Percentiles rank a stretch among this genome's conserved stretches.
phyloP scores from a whole-genome alignment of 805 yeast species.

The Wickerhamomyces queroliae region DNA sequence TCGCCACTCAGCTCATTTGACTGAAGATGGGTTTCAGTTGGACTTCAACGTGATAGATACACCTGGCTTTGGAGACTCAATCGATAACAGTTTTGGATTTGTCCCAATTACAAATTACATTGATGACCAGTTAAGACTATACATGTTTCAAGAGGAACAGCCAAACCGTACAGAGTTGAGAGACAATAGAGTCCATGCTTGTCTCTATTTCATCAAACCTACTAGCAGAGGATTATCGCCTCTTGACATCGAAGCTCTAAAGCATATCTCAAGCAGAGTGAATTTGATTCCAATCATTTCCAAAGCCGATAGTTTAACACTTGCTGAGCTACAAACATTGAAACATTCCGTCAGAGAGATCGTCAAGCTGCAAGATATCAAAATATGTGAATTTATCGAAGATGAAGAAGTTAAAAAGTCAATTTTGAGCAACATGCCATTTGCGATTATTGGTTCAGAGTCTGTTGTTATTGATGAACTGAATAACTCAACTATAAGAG shows the following conservation, averaged over 20 bases:
- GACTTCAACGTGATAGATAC: conserved; percentile 65
- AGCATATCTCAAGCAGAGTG: conserved; percentile 61
- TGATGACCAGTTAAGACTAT: conserved; percentile 70
- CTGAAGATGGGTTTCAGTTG: conserved; percentile 54
- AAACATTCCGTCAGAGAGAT: conserved; percentile 47
- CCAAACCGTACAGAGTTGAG: conserved; percentile 46
- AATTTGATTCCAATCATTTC: conserved; percentile 80
- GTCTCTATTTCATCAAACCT: conserved; percentile 78
- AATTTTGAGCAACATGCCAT: conserved; percentile 50
- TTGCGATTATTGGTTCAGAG: conserved; percentile 64
- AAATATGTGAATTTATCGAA: conserved; percentile 47
- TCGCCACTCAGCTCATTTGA: conserved; percentile 42
- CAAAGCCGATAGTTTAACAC: conserved; percentile 71
- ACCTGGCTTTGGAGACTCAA: conserved; percentile 69
- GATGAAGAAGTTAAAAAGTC: conserved; percentile 28
- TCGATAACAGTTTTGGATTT: conserved; percentile 65
- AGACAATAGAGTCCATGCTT: conserved; percentile 78
- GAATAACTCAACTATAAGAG: conserved; percentile 49
- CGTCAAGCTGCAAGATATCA: conserved; percentile 49
- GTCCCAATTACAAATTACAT: conserved; percentile 63
- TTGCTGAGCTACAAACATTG: conserved; percentile 45
- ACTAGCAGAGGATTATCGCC: conserved; percentile 54
- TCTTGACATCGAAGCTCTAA: conserved; percentile 70
- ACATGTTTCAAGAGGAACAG: conserved; percentile 73
- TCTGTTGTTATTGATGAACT: conserved; percentile 35